These are phyloP conservation scores for Boletus eberwhitei DNA, from an alignment of 768 basidiomycete species.

Conservation along the genomic window DNA sequence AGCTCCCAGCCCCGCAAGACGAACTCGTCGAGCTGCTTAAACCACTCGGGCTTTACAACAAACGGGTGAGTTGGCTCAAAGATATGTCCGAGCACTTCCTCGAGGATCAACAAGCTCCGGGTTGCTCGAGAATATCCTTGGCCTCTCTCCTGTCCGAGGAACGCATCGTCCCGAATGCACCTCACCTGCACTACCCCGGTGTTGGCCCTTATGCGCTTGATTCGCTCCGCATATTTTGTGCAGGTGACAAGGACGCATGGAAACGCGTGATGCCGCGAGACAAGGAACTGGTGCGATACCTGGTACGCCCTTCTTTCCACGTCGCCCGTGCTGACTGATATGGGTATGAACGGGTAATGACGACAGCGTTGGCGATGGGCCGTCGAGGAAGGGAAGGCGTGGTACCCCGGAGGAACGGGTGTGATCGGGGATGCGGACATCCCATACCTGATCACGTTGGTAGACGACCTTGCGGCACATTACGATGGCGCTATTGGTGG, in stretches of 20 bases:
- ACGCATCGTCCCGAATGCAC: slow-evolving; percentile 34
- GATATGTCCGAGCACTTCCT: slow-evolving; percentile 52
- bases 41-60: slow-evolving; percentile 57
- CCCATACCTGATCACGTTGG: slow-evolving; percentile 38
- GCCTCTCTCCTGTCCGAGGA: background rate
- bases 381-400: slow-evolving; percentile 45
- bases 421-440: slow-evolving; percentile 36
- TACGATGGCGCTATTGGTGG: slow-evolving; percentile 25
- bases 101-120: slow-evolving; percentile 34
- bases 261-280: slow-evolving; percentile 58
- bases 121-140: slow-evolving; percentile 2
- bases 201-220: slow-evolving; percentile 71
- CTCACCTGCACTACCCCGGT: slow-evolving; percentile 59
- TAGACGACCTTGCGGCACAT: slow-evolving; percentile 36
- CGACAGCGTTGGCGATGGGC: slow-evolving; percentile 75
- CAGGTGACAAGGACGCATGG: slow-evolving; percentile 46
- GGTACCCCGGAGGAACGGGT: slow-evolving; percentile 44
- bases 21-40: slow-evolving; percentile 47
- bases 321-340: background rate
- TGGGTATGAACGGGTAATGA: background rate
- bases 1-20: slow-evolving; percentile 36
- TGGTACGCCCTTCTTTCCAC: slow-evolving; percentile 44
- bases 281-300: slow-evolving; percentile 65
- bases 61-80: slow-evolving; percentile 55
- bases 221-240: slow-evolving; percentile 71